Evolutionary conservation across 345 rosid genomes (phyloP).

Genomic region (Eucalyptus cladocalyx): DNA sequence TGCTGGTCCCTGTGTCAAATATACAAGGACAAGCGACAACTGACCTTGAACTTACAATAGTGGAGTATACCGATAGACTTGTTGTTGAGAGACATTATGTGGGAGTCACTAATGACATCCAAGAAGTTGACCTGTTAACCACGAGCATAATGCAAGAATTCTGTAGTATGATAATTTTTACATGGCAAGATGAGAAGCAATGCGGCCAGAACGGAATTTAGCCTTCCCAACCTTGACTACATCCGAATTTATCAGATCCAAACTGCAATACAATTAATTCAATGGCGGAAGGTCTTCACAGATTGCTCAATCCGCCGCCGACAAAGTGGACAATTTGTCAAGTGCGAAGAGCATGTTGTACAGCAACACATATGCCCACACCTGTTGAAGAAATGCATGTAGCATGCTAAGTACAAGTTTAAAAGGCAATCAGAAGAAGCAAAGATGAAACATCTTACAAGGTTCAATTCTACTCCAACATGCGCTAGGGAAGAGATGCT

Average conservation of each 20-base stretch:
- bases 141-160: not conserved
- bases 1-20: not conserved
- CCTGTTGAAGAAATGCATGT: conserved; percentile 16
- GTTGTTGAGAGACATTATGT: not conserved
- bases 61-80: not conserved
- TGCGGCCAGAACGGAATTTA: not conserved
- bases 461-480: not conserved
- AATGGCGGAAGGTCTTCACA: conserved; percentile 80
- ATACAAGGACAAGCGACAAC: not conserved
- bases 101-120: not conserved
- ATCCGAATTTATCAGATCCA: not conserved
- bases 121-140: not conserved
- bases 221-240: not conserved
- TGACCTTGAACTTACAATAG: not conserved
- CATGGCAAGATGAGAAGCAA: not conserved
- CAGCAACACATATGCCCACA: conserved; percentile 99
- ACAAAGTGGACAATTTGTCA: conserved; percentile 81
- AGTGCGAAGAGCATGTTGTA: conserved; percentile 51
- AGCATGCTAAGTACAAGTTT: not conserved
- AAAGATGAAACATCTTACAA: not conserved
- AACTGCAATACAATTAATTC: not conserved
- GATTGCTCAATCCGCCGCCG: conserved; percentile 75
- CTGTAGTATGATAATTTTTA: not conserved
- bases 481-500: not conserved
- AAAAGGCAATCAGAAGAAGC: not conserved